phyloP scores from a whole-genome alignment of 169 alveolate genomes.

The Eimeria sp. region DNA sequence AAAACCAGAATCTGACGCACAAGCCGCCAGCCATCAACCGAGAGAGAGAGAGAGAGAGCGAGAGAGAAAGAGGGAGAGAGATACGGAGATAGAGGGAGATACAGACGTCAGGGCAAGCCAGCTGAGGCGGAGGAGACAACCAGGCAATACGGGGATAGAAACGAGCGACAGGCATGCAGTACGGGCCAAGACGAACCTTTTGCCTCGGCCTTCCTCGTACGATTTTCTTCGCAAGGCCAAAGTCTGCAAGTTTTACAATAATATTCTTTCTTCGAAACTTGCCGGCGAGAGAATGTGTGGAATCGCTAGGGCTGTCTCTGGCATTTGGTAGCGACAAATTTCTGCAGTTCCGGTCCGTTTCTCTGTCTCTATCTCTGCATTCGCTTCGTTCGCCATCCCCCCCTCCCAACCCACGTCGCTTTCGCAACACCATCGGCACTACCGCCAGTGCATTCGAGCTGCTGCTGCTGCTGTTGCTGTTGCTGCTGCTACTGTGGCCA shows the following conservation, averaged over 20 bases:
- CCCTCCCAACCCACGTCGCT: background rate
- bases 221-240: conserved; percentile 46
- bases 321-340: background rate
- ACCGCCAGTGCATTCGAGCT: conserved; percentile 7
- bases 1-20: no score
- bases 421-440: conserved; percentile 64
- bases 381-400: background rate
- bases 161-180: background rate
- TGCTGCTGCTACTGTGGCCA: conserved; percentile 28
- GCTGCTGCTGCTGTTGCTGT: conserved; percentile 62
- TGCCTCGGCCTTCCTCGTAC: conserved; percentile 18
- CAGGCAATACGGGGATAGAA: background rate
- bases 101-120: no score
- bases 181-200: background rate
- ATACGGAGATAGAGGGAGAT: no score
- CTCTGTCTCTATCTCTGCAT: background rate
- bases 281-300: conserved; percentile 30
- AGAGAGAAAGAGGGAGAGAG: no score
- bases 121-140: background rate
- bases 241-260: conserved; percentile 47
- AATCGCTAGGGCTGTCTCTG: background rate
- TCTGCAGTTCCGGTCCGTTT: background rate
- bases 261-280: background rate
- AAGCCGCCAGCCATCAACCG: no score
- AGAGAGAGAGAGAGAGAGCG: no score